A percentile compares a stretch with the other conserved stretches of the same genome.
phyloP scores from a whole-genome alignment of 768 basidiomycete species.

The Tylopilus intermedius region DNA sequence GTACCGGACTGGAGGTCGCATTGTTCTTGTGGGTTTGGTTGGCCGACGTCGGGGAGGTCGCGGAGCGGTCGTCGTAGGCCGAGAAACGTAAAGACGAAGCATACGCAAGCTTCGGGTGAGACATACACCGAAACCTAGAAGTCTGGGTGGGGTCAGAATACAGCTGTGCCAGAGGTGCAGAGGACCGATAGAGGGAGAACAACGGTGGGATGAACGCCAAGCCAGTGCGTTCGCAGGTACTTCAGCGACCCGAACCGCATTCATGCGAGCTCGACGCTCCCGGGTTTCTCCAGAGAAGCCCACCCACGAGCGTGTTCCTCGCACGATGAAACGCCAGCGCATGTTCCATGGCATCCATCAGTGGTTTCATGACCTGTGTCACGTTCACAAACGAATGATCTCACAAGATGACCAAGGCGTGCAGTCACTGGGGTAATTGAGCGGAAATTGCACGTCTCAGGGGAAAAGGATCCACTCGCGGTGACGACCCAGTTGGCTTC shows the following conservation, averaged over 20 bases:
- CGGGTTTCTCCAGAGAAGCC: slow-evolving; percentile 3
- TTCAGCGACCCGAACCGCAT: neutral
- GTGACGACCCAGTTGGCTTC: slow-evolving; percentile 58
- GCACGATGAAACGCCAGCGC: slow-evolving; percentile 59
- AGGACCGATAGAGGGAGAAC: neutral
- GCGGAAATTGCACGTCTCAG: neutral
- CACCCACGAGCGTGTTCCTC: slow-evolving; percentile 20
- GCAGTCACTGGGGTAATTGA: too few species aligned
- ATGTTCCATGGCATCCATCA: slow-evolving; percentile 66
- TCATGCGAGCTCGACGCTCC: slow-evolving; percentile 8
- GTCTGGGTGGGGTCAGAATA: too few species aligned
- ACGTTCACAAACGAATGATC: neutral
- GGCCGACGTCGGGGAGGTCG: too few species aligned
- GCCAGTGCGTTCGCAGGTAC: neutral
- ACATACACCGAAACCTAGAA: too few species aligned
- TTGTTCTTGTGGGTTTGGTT: too few species aligned
- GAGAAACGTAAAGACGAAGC: too few species aligned
- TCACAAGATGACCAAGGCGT: neutral
- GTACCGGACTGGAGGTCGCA: too few species aligned
- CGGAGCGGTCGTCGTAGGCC: too few species aligned
- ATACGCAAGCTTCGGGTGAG: too few species aligned
- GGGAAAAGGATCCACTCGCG: slow-evolving; percentile 37
- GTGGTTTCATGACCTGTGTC: slow-evolving; percentile 68
- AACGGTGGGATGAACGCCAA: neutral
- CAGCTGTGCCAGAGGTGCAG: too few species aligned